Conservation (phyloP, 768 basidiomycete genomes). For the Peribolospora kevripleyi region DNA sequence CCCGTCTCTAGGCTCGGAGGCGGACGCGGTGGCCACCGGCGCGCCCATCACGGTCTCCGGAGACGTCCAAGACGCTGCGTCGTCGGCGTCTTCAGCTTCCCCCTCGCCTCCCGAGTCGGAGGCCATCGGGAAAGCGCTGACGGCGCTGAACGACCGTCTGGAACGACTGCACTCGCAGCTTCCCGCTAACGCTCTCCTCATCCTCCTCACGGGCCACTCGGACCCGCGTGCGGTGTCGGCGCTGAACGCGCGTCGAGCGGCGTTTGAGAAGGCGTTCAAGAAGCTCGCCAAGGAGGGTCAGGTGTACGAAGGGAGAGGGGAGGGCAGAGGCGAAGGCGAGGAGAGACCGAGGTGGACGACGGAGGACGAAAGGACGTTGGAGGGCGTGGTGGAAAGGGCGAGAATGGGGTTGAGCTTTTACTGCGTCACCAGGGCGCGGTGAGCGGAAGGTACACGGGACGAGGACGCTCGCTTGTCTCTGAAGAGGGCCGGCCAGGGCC, state of each 20-base stretch:
- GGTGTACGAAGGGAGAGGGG: conserved; percentile 15
- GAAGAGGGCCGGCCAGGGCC: too few species aligned
- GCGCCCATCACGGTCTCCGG: conserved; percentile 4
- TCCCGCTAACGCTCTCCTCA: conserved; percentile 52
- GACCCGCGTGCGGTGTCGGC: conserved; percentile 60
- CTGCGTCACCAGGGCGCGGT: conserved; percentile 18
- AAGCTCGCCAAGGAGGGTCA: conserved; percentile 1
- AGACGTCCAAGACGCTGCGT: too few species aligned
- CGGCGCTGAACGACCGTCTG: conserved; percentile 37
- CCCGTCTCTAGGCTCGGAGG: too few species aligned
- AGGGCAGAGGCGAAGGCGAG: conserved; percentile 24
- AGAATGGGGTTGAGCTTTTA: conserved; percentile 66
- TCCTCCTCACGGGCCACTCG: conserved; percentile 70
- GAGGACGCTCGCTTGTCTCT: too few species aligned
- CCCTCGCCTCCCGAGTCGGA: too few species aligned
- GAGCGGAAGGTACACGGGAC: too few species aligned
- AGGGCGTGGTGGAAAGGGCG: conserved; percentile 53
- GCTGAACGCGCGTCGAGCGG: conserved; percentile 41
- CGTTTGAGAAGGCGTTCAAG: conserved; percentile 36
- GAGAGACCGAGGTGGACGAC: conserved; percentile 45
- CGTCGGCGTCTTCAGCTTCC: too few species aligned
- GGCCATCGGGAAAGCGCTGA: conserved; percentile 17
- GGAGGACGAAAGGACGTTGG: conserved; percentile 49
- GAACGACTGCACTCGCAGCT: conserved; percentile 38
- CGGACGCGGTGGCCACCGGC: neutral